These are phyloP conservation scores for Ceratocystis albifundus DNA, from an alignment of 2,329 filamentous ascomycete genomes.

Conservation along the genomic window DNA sequence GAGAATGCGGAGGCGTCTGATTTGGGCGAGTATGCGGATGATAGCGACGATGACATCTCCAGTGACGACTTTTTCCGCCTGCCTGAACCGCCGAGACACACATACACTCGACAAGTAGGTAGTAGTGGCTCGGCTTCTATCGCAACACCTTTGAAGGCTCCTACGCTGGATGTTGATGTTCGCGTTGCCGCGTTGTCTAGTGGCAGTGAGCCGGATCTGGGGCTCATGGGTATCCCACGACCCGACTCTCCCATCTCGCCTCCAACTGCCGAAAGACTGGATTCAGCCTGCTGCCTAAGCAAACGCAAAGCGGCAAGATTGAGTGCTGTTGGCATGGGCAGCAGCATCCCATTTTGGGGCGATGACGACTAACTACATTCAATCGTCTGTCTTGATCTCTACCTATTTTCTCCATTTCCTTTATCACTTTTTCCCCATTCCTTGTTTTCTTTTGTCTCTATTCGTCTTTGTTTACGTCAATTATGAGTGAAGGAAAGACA, in stretches of 20 bases:
- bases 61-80: conserved; percentile 23
- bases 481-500: conserved; percentile 17
- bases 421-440: background rate
- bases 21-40: conserved; percentile 20
- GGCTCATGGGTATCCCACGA: conserved; percentile 28
- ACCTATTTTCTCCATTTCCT: background rate
- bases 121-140: conserved; percentile 1
- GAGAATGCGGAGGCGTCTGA: conserved; percentile 19
- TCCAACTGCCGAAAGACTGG: conserved; percentile 23
- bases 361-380: conserved; percentile 32
- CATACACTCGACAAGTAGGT: conserved; percentile 9
- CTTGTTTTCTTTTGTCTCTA: conserved; percentile 8
- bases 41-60: conserved; percentile 26
- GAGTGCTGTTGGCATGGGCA: conserved; percentile 32
- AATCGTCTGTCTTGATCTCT: too few relatives aligned
- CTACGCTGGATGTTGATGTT: conserved; percentile 22
- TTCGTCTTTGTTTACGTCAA: background rate
- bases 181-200: conserved; percentile 11
- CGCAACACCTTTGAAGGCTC: conserved; percentile 24
- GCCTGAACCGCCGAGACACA: conserved; percentile 22
- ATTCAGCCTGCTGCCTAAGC: conserved; percentile 26
- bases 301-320: conserved; percentile 34
- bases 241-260: conserved; percentile 32
- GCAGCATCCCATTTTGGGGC: conserved; percentile 33
- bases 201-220: conserved; percentile 14